A percentile compares a stretch with the other conserved stretches of the same genome.
phyloP scores from a whole-genome alignment of 768 basidiomycete species.

The Mrakia hoshinonis region DNA sequence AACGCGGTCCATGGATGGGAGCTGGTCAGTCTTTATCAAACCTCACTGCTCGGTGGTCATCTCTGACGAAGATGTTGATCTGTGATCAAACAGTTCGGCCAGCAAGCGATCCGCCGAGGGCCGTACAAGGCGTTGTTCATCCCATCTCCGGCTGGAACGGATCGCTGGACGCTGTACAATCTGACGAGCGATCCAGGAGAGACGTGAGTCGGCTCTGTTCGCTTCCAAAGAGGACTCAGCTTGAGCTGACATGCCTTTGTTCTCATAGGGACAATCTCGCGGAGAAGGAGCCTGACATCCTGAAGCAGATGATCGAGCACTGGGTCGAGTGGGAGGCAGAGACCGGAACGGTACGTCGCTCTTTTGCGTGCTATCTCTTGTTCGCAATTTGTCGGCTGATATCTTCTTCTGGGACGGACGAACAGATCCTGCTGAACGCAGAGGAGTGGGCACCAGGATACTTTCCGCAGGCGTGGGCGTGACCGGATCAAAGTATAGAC shows the following conservation, averaged over 20 bases:
- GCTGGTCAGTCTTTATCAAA: background rate
- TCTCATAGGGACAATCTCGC: background rate
- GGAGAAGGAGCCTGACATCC: background rate
- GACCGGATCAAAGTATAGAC: no score
- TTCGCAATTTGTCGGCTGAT: no score
- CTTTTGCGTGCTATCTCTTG: no score
- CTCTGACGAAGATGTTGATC: no score
- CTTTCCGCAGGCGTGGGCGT: no score
- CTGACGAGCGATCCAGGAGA: background rate
- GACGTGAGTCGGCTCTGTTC: background rate
- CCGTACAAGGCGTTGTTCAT: slow-evolving; percentile 2
- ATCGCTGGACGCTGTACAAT: slow-evolving; percentile 9
- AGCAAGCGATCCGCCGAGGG: slow-evolving; percentile 14
- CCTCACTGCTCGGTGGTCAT: background rate
- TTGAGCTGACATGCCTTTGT: background rate
- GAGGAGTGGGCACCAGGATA: no score
- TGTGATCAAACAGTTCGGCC: background rate
- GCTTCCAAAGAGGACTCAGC: background rate
- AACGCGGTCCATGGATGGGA: slow-evolving; percentile 37
- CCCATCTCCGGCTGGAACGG: background rate
- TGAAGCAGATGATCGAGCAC: slow-evolving; percentile 19
- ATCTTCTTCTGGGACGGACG: no score
- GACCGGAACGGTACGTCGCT: background rate
- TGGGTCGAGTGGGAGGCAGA: slow-evolving; percentile 17
- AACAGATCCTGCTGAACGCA: no score